Conservation (phyloP, 768 basidiomycete genomes). For the Podaxis carcinomalis region DNA sequence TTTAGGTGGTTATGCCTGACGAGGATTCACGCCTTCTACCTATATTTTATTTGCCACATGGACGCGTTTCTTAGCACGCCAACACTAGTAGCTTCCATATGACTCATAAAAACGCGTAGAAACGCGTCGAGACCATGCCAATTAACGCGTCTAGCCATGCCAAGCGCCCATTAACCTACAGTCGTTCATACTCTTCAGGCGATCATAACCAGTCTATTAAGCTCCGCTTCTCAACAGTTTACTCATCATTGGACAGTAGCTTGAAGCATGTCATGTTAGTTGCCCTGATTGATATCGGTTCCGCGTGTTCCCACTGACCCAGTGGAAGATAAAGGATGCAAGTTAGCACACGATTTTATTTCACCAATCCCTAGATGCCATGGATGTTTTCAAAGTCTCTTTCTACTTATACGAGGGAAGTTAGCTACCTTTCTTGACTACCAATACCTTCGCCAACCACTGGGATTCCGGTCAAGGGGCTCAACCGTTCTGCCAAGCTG, state of each 20-base stretch:
- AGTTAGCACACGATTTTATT: no score
- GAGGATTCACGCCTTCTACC: conserved; percentile 8
- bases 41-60: conserved; percentile 14
- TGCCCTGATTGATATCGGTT: neutral
- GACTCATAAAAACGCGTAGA: conserved; percentile 41
- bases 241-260: neutral
- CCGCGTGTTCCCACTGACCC: neutral
- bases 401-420: neutral
- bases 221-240: neutral
- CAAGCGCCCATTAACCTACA: neutral
- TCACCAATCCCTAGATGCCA: neutral
- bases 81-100: conserved; percentile 3
- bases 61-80: conserved; percentile 13
- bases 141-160: conserved; percentile 17
- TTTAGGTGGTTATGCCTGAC: conserved; percentile 22
- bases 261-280: neutral
- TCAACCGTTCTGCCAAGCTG: neutral
- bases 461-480: neutral
- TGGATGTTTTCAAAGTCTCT: neutral
- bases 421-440: neutral
- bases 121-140: conserved; percentile 35
- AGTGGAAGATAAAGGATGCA: no score
- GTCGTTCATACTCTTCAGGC: neutral
- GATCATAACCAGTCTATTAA: neutral
- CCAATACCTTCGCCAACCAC: neutral